These are phyloP conservation scores for Condylostoma magnum DNA, from an alignment of 169 alveolate genomes.

Conservation along the genomic window DNA sequence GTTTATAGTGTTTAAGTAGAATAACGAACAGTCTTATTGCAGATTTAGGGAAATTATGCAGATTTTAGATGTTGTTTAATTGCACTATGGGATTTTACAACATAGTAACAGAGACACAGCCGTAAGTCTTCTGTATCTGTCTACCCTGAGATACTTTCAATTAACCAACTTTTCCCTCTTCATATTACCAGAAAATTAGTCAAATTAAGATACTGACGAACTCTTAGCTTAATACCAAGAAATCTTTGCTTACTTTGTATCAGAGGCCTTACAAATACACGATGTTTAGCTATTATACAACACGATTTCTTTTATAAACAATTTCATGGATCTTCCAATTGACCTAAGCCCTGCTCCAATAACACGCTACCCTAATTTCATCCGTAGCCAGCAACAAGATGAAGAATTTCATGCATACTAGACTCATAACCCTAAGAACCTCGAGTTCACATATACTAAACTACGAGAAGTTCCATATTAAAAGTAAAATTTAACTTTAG, in stretches of 20 bases:
- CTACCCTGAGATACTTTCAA: constrained; percentile 22
- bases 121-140: constrained; percentile 38
- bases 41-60: constrained; percentile 28
- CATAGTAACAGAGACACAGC: constrained; percentile 15
- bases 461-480: too few species aligned
- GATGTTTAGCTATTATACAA: background rate
- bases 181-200: background rate
- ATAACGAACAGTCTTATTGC: constrained; percentile 17
- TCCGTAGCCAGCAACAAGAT: background rate
- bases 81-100: constrained; percentile 18
- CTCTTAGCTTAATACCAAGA: too few species aligned
- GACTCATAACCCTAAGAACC: background rate
- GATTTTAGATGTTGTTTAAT: constrained; percentile 29
- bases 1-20: constrained; percentile 9
- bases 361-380: too few species aligned
- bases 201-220: background rate
- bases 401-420: constrained; percentile 17
- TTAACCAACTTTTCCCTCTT: background rate
- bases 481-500: too few species aligned
- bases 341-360: too few species aligned
- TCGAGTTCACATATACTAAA: too few species aligned
- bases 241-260: background rate
- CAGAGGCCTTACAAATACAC: background rate
- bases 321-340: background rate
- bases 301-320: background rate